Evolutionary conservation across 345 rosid genomes (phyloP), one percentile per base, ranked within the genome.

Genomic region (Arabis alpina): DNA sequence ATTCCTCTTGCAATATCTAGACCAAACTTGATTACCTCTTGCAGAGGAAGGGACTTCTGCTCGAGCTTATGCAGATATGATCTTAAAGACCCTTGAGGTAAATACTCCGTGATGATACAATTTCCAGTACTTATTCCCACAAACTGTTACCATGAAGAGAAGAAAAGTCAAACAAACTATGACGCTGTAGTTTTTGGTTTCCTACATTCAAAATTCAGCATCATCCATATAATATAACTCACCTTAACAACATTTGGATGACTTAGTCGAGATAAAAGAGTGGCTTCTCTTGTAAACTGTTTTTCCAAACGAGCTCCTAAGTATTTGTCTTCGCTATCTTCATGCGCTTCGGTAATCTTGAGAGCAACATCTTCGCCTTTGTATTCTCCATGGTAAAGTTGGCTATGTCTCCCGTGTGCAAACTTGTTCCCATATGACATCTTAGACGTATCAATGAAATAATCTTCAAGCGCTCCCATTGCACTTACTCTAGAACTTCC

Each of bases 1-100:
- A 91, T 89, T 65, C 96, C 97, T 23, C 76, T 87, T 11, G 97
- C 97, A 70, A 91, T 80, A 54, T 89, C 96, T 39, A 91, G 76
- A 65, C 90, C 90, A 53, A 86, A 70, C 25, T 76, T 57, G 25
- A 84, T 74, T 30, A 87, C 52, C 71, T 83, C 84, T 63, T 64
- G 54, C 61, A 91, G 54, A 55, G 95, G 83, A 58, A 89, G 85
- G 4, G 84, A 47, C 70, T 78, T 86, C 9, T 64, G 73, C 80
- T 87, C 87, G 13, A 88, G 86, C 79, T 84, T 87, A 67, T 86
- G 97, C 62, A 91, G 75, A 80, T 80, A 84, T 19, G 88, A 89
- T 76, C 97, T 86, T 81, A 91, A 81, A 44, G 87, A 86, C 54
- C 88, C 91, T 59, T 74, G 76, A 10, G 88, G 79, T 37, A 84